A percentile compares a stretch with the other conserved stretches of the same genome.
phyloP scores from a whole-genome alignment of 179 eudicot genomes.

The Silene vulgaris region DNA sequence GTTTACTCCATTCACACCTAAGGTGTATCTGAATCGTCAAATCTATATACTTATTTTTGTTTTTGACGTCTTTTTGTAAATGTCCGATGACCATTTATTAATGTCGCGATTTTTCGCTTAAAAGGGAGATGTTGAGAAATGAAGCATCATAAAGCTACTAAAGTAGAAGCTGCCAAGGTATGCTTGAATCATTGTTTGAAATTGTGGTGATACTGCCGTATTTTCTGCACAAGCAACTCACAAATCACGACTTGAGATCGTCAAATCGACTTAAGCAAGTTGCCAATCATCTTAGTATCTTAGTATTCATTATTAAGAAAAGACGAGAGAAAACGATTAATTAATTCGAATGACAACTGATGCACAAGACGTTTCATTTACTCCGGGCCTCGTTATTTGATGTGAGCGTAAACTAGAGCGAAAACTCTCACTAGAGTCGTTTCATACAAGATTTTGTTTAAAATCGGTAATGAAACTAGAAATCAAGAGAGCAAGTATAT shows the following conservation, averaged over 20 bases:
- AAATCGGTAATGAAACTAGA: neutral
- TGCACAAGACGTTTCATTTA: neutral
- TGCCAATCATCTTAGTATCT: neutral
- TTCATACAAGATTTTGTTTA: no score
- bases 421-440: no score
- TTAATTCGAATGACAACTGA: neutral
- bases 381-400: constrained; percentile 12
- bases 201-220: constrained; percentile 5
- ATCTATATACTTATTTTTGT: no score
- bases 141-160: no score
- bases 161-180: no score
- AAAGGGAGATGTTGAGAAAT: no score
- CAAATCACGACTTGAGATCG: constrained; percentile 9
- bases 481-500: neutral
- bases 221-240: constrained; percentile 16
- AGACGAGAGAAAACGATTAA: neutral
- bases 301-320: neutral
- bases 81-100: no score
- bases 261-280: neutral
- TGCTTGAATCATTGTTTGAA: neutral
- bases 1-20: no score
- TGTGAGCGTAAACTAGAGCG: neutral
- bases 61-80: no score
- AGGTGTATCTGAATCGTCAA: no score
- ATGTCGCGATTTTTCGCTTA: no score